Evolutionary conservation across 2,329 filamentous ascomycete genomes (phyloP), one percentile per base, ranked within the genome.

Genomic region (Penicillium sp.): DNA sequence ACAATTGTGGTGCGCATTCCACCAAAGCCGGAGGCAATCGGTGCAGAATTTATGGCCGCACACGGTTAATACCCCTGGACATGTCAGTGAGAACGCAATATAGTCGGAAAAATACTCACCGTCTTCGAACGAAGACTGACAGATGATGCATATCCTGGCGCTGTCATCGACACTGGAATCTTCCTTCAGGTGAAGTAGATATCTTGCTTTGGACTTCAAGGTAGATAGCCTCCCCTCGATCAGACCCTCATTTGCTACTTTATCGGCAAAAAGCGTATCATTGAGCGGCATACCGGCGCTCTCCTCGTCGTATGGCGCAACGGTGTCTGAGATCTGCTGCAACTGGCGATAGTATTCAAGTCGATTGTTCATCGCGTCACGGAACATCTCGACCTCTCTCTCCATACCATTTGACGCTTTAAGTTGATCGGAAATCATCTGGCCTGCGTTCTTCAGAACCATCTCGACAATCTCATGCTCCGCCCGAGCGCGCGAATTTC

Each of bases 1-100:
- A 63, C 93, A 97, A 48, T 84, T 93, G 16, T 80, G 83, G 62
- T 92, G 86, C 31, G 83, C 79, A 53, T 78, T 80, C 77, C 88
- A 90, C 94, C 94, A 97, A 11, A 85, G 63, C 36, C 81, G 79
- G 62, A 97, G 87, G 71, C 94, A 97, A 27, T 90, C 88, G 65
- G 90, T 92, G 77, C 93, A 97, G 69, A 92, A 97, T 59, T 91
- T 85, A 68, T 99, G 94, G 0, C 93, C 93, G 69, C 94, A 97
- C 1, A 91, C 83, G 0, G 93, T 97, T 60, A 76, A 59, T 16
- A 76, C 72, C 24, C 74, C 74, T 76, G 32, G 11, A 41, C 44
- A 32, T 32, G 47, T 61, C 45, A 63, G 54, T 36, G 3, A 6
- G 4, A 50, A 16, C 24, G 5, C 32, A 13, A 5, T 9, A 22